Base-by-base conservation (phyloP, 148 eudicot genomes). In the Silene latifolia region DNA sequence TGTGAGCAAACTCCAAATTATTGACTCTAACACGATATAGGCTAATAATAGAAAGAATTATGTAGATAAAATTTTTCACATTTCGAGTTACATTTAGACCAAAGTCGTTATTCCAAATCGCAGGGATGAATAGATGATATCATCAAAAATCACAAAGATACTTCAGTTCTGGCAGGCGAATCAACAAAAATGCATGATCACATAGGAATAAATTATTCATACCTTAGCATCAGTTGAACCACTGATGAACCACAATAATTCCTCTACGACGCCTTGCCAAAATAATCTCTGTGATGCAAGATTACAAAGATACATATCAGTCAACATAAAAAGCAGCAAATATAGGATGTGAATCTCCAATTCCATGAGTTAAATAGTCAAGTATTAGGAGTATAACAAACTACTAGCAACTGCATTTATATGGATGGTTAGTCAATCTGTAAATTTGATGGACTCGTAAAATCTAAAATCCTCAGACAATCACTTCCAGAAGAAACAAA, bases 191-290 rank as follows among this genome's bases (percentile, higher is more conserved):
- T 42, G 14, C 59, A 48, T 14, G n/a, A 32, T 18, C 13, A 51
- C 47, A 25, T 7, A 27, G 24, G 13, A 42, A 57, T 54, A 42
- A 25, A 71, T 59, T 5, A 27, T 15, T 27, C 42, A 72, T 87
- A 95, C 99, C 97, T 89, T 89, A 56, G 90, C 91, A 85, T 84
- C 89, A 74, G 99, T 95, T 48, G 99, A 90, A 66, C 98, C 99
- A 82, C 97, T 90, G 78, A 95, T 88, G 82, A 89, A 92, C 97
- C 94, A 92, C 83, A 92, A 82, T 63, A 95, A 86, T 82, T 95
- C 98, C 82, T 95, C 99, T 44, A 95, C 91, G 67, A 92, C 91
- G 77, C 97, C 99, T 74, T 86, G 84, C 98, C 99, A 92, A 77
- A 90, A 90, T 20, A 92, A 93, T 85, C 82, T 85, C 99, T 95